Evolutionary conservation across 176 grass and related monocot species (phyloP).

Genomic region (Cenchrus purpureus): DNA sequence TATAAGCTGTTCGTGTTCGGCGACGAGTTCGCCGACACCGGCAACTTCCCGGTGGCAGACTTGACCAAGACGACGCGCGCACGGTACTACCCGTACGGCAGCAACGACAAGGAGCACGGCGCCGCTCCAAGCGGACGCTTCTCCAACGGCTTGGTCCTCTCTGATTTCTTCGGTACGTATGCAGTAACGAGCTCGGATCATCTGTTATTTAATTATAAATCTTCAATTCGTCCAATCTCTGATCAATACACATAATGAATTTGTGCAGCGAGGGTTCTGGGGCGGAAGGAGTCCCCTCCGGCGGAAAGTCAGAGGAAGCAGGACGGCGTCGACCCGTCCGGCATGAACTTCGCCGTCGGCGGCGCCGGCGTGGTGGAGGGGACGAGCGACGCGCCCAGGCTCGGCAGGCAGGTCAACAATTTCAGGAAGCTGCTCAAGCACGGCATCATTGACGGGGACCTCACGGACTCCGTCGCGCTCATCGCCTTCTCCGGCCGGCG

Average conservation of each 20-base stretch:
- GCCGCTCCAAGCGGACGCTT: slow-evolving; percentile 25
- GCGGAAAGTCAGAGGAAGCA: not conserved
- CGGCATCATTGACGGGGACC: slow-evolving; percentile 32
- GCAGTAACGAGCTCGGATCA: not conserved
- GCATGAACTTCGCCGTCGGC: slow-evolving; percentile 74
- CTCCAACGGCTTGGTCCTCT: slow-evolving; percentile 46
- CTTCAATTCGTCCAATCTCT: no score
- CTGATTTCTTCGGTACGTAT: slow-evolving; percentile 41
- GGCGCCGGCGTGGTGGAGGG: slow-evolving; percentile 47
- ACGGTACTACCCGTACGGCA: slow-evolving; percentile 50
- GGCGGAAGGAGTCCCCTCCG: not conserved
- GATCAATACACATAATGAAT: no score
- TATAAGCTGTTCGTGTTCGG: slow-evolving; percentile 53
- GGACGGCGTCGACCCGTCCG: slow-evolving; percentile 19
- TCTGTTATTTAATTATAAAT: no score
- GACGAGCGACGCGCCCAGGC: slow-evolving; percentile 5
- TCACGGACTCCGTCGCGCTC: slow-evolving; percentile 39
- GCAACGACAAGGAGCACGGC: not conserved
- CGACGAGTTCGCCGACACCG: slow-evolving; percentile 39
- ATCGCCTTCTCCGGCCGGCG: slow-evolving; percentile 48
- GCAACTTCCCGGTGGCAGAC: slow-evolving; percentile 25
- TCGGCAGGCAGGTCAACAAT: slow-evolving; percentile 21
- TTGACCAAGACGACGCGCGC: slow-evolving; percentile 20
- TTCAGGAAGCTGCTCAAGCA: slow-evolving; percentile 33
- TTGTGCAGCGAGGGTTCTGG: slow-evolving; percentile 31